Percentiles rank a stretch among this genome's conserved stretches.
These are phyloP conservation scores for Solidago caesia DNA, from an alignment of 129 eudicot genomes.

Conservation along the genomic window DNA sequence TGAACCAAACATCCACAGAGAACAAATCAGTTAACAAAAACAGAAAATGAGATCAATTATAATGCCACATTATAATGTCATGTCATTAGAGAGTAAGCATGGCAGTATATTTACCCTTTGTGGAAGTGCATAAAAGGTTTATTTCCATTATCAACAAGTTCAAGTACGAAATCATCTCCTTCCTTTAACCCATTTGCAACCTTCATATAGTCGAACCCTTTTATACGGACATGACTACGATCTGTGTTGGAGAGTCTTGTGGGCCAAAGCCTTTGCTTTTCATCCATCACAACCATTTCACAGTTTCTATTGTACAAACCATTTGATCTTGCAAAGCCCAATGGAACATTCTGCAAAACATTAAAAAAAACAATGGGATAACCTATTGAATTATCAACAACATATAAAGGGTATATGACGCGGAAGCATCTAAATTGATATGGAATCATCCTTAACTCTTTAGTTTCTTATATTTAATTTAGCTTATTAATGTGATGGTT, in stretches of 20 bases:
- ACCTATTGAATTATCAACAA: not conserved
- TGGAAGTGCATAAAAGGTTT: constrained; percentile 21
- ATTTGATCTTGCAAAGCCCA: constrained; percentile 19
- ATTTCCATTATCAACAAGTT: constrained; percentile 25
- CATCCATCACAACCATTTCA: constrained; percentile 28
- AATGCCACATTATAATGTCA: too few species aligned
- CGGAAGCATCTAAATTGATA: too few species aligned
- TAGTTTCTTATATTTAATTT: too few species aligned
- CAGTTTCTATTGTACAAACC: constrained; percentile 13
- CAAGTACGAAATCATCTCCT: constrained; percentile 30
- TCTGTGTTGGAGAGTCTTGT: not conserved
- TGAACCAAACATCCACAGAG: too few species aligned
- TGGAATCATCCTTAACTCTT: too few species aligned
- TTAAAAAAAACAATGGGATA: not conserved
- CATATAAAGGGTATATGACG: not conserved
- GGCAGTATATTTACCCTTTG: too few species aligned
- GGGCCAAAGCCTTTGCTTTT: constrained; percentile 26
- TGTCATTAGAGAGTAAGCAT: too few species aligned
- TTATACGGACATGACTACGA: constrained; percentile 1
- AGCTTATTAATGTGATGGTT: too few species aligned
- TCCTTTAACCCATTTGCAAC: constrained; percentile 23
- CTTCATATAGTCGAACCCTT: not conserved
- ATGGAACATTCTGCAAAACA: constrained; percentile 25
- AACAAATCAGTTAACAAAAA: too few species aligned
- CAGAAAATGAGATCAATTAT: too few species aligned